Conservation (phyloP, 2,329 filamentous ascomycete genomes). For the Trichoderma sp. region DNA sequence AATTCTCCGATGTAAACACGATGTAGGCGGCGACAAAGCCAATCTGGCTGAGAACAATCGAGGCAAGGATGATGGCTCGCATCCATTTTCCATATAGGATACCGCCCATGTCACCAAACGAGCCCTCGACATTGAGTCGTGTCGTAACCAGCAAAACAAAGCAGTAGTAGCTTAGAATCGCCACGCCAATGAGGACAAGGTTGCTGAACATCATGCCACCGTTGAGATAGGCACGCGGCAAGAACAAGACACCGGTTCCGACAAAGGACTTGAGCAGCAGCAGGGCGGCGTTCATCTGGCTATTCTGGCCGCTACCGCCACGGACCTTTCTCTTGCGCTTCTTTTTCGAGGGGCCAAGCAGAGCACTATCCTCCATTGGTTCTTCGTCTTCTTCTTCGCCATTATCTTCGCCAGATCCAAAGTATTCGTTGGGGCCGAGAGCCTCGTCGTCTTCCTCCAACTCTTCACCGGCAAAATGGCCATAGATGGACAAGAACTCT, state of each 20-base stretch:
- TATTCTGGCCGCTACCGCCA: constrained; percentile 74
- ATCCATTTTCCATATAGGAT: constrained; percentile 90
- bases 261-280: constrained; percentile 97
- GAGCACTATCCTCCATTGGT: constrained; percentile 83
- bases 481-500: constrained; percentile 92
- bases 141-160: constrained; percentile 92
- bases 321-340: constrained; percentile 78
- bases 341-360: constrained; percentile 75
- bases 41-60: constrained; percentile 93
- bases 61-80: constrained; percentile 82
- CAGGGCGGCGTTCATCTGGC: constrained; percentile 76
- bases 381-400: constrained; percentile 70
- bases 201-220: constrained; percentile 98
- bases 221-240: constrained; percentile 91
- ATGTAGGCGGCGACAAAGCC: constrained; percentile 95
- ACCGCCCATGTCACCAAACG: constrained; percentile 95
- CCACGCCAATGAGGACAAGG: constrained; percentile 82
- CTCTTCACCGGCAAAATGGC: constrained; percentile 96
- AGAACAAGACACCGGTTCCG: constrained; percentile 90
- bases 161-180: constrained; percentile 90
- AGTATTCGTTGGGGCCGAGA: constrained; percentile 85
- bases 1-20: constrained; percentile 93
- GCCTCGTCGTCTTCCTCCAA: constrained; percentile 96
- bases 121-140: constrained; percentile 83
- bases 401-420: constrained; percentile 74